Conservation (phyloP, 129 eudicot genomes). For the sunflower (Helianthus annuus) region HanXRQr2.0-SUNRISE NC_035448.2:94371789-94372288, state of each 20-base stretch:
- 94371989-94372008: not conserved
- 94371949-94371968: not conserved
- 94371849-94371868: slow-evolving; percentile 21
- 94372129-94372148: not conserved
- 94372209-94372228: not conserved
- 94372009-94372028: not conserved
- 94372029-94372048: not conserved
- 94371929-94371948: not conserved
- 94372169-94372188: not conserved
- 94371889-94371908: slow-evolving; percentile 1
- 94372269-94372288: slow-evolving; percentile 4
- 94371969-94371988: slow-evolving; percentile 20
- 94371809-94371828: slow-evolving; percentile 7
- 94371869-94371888: slow-evolving; percentile 18
- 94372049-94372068: too few species aligned
- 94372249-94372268: not conserved
- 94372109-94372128: not conserved
- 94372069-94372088: too few species aligned
- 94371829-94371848: slow-evolving; percentile 15
- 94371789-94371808: slow-evolving; percentile 13
- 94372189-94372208: too few species aligned
- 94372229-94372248: slow-evolving; percentile 10
- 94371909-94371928: not conserved
- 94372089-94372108: too few species aligned
- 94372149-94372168: not conserved